Evolutionary conservation across 2,329 filamentous ascomycete genomes (phyloP), one percentile per base, ranked within the genome.

Genomic region (Aspergillus clavatus): DNA sequence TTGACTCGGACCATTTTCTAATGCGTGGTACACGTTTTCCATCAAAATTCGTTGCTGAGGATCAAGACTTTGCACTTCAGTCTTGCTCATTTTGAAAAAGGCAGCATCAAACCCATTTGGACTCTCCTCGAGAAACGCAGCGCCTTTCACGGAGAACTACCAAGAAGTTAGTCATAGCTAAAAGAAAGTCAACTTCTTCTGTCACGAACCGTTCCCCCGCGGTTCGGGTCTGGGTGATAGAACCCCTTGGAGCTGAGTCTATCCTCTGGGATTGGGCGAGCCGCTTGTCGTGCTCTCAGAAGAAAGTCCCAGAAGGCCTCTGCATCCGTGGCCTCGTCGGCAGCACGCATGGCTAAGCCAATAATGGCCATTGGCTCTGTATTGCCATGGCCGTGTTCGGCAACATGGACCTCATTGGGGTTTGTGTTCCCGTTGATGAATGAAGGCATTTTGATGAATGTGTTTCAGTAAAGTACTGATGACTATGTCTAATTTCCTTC

Each of bases 21-120:
- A 41, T 8, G 47, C 55, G 26, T 61, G 55, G 38, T 59, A 61
- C 2, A 47, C 46, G 11, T 45, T 45, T 27, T 61, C 49, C 1
- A 51, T 53, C 12, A 58, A 28, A 12, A 56, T 27, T 5, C 61
- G 46, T 22, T 54, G 50, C 33, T 59, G 49, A 8, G 43, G 49
- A 31, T 57, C 55, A 47, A 58, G 54, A 16, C 47, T 38, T 6
- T 36, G 40, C 1, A 54, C 58, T 21, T 62, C 59, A 7, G 48
- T 37, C 3, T 41, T 27, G 12, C n/a, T 42, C 22, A 65, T 56
- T 14, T 48, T 45, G 43, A 66, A 66, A 35, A 67, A 66, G 0
- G 46, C 12, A 1, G 59, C 56, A 44, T 67, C 62, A 28, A 66
- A n/a, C n/a, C n/a, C n/a, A n/a, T n/a, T n/a, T n/a, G n/a, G n/a